Evolutionary conservation across 495 filamentous ascomycete genomes (phyloP), one percentile per base, ranked within the genome.

Genomic region (Aspergillus asperescens): DNA sequence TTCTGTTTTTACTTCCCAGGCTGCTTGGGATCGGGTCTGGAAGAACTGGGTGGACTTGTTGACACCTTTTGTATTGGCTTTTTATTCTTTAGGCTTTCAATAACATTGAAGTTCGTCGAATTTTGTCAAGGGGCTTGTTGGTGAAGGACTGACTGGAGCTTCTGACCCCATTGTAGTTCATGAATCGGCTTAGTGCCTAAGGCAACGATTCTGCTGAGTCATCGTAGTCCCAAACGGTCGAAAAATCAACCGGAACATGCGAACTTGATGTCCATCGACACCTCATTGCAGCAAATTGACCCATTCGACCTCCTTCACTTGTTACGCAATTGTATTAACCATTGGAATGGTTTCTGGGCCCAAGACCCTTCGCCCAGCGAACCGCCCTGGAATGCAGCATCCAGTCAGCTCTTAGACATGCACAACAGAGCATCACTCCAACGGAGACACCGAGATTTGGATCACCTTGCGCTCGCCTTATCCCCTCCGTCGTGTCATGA

Each of bases 401-500:
- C 47, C 42, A 39, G 28, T 67, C 60, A 65, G 39, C 47, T 50
- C 50, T 54, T 58, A 70, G 71, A 69, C 48, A 74, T 74, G 71
- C 59, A 56, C 62, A 66, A 66, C 62, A 58, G 50, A 64, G 60
- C 48, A 40, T 56, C 52, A 57, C 50, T 60, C 45, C 56, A 43
- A 58, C 52, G 52, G 52, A 41, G 57, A 60, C 56, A 59, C 61
- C 62, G 66, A 72, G 54, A 62, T 62, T 57, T 66, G 62, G 66
- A 67, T 67, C 57, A 56, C 56, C 58, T 62, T 63, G 55, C 50
- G 56, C 61, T 61, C 57, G 55, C 58, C 65, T 54, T 61, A 47
- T 52, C 50, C 52, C 62, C 51, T 52, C 62, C 52, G 57, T 65
- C 64, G 65, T 71, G 71, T 69, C 73, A 76, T 76, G 73, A 74